Base-by-base conservation (phyloP, 208 protist genomes). In the Leptomonas pyrrhocoris region DNA sequence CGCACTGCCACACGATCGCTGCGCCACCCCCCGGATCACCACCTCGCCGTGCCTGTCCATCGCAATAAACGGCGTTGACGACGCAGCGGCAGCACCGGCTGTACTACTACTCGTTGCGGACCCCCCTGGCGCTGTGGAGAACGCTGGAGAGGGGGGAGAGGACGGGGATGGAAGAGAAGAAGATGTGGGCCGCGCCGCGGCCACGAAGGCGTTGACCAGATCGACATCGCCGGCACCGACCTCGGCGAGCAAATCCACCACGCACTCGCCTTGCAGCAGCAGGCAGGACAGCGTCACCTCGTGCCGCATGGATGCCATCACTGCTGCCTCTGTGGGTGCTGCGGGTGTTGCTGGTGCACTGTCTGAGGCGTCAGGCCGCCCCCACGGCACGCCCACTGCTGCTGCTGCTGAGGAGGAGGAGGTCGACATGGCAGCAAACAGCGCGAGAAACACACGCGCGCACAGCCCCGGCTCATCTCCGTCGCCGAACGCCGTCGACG, bases 401-500 rank as follows among this genome's bases (percentile, higher is more conserved):
- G 55, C 36, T 34, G 16, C 11, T 15, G 4, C 16, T n/a, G 16
- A n/a, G 4, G 43, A 15, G 11, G 55, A 18, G 1, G n/a, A 2
- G 0, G 27, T 19, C 19, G n/a, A 8, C 8, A 60, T 36, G 6
- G 25, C 46, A 0, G 72, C 27, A 36, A 65, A 77, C 21, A 77
- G 57, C 0, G 72, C 30, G 27, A 7, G 1, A 18, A 70, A 31
- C 16, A 71, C 38, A 15, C 64, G 64, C 25, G 67, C 56, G 42
- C 64, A 70, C 50, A 77, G 43, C 23, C 72, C 72, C 4, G 54
- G 46, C 57, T 68, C 62, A 7, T 28, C 66, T 5, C 5, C 59
- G n/a, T 62, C 72, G 23, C 92, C 90, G 65, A 91, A 92, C 38
- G 93, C 50, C 2, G 91, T 96, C 64, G 86, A 90, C 2, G 80